phyloP scores from a whole-genome alignment of 345 rosid genomes.

The Euphorbia pulcherrima region DNA sequence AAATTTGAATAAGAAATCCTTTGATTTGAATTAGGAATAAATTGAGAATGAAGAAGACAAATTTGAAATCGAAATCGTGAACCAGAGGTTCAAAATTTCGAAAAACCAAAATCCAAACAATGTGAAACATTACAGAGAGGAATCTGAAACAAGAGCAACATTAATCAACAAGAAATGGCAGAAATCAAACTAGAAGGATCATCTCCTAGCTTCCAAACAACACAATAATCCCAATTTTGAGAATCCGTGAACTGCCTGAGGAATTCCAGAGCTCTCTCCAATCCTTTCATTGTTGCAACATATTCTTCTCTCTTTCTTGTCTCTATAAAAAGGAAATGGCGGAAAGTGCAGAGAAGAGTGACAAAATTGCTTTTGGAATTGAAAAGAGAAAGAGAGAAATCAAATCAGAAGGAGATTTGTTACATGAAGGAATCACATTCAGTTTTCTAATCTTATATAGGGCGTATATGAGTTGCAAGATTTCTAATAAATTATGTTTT shows the following conservation, averaged over 20 bases:
- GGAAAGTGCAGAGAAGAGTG: slow-evolving; percentile 16
- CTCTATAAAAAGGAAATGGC: background rate
- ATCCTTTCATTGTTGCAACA: slow-evolving; percentile 38
- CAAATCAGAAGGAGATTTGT: slow-evolving; percentile 29
- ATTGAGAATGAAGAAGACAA: too few species aligned
- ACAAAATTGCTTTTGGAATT: slow-evolving; percentile 10
- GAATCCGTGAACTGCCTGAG: slow-evolving; percentile 72
- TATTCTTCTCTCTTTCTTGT: background rate
- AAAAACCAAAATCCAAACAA: background rate
- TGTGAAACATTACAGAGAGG: background rate
- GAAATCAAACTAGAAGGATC: slow-evolving; percentile 54
- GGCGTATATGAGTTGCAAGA: too few species aligned
- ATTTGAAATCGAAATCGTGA: too few species aligned
- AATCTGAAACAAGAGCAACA: background rate
- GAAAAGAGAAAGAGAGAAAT: background rate
- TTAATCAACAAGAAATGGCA: too few species aligned
- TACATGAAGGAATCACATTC: slow-evolving; percentile 28
- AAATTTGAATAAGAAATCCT: too few species aligned
- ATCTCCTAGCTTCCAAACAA: slow-evolving; percentile 77
- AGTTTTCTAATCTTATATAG: too few species aligned
- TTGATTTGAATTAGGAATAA: too few species aligned
- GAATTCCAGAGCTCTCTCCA: slow-evolving; percentile 49
- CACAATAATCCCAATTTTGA: slow-evolving; percentile 69
- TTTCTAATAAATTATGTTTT: too few species aligned
- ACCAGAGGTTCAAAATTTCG: too few species aligned